Conservation (phyloP, 345 rosid genomes). For the Eutrema yunnanense region DNA sequence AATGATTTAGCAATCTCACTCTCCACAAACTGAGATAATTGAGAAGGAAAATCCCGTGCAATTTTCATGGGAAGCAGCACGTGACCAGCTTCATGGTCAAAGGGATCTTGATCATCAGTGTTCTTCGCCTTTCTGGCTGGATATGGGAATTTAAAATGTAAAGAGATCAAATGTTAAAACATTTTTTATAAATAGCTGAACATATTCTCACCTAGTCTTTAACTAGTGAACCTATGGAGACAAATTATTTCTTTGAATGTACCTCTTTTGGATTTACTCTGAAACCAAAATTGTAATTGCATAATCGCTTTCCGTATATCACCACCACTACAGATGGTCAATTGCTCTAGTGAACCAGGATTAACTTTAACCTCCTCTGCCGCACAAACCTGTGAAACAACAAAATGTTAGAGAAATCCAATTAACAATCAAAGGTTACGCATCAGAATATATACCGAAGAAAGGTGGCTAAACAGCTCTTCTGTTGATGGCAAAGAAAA, state of each 20-base stretch:
- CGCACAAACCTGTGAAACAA: conserved; percentile 56
- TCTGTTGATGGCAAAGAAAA: conserved; percentile 48
- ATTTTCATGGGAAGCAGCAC: conserved; percentile 52
- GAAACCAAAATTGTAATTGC: conserved; percentile 93
- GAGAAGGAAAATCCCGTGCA: conserved; percentile 69
- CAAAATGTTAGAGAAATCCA: conserved; percentile 19
- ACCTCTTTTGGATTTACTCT: conserved; percentile 61
- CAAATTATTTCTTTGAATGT: neutral
- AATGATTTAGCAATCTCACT: conserved; percentile 54
- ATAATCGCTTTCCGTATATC: conserved; percentile 77
- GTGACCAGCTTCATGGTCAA: conserved; percentile 61
- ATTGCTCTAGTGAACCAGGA: conserved; percentile 48
- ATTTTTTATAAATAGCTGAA: neutral
- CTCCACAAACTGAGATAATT: conserved; percentile 65
- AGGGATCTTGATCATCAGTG: conserved; percentile 28
- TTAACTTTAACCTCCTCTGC: conserved; percentile 54
- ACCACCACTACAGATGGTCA: conserved; percentile 46
- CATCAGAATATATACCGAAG: conserved; percentile 39
- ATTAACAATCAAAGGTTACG: neutral
- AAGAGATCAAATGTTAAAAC: conserved; percentile 4
- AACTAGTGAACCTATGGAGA: neutral
- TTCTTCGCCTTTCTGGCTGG: conserved; percentile 38
- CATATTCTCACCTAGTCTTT: neutral
- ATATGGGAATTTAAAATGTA: conserved; percentile 2
- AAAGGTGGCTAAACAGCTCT: conserved; percentile 55